Evolutionary conservation across 2,329 filamentous ascomycete genomes (phyloP).

Genomic region (Scedosporium minutisporum): DNA sequence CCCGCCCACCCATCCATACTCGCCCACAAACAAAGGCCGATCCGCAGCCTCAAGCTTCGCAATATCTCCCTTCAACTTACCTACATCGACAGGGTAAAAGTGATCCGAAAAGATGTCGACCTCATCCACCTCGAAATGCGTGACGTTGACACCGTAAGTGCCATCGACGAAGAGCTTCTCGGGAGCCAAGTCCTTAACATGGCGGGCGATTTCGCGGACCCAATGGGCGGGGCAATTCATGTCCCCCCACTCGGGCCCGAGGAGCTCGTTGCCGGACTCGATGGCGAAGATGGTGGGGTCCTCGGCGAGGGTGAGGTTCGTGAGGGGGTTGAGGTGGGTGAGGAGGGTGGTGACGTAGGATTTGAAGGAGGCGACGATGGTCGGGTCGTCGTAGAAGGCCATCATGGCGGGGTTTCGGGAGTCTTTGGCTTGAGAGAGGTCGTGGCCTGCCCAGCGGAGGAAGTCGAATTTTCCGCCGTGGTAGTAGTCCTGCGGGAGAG

Average conservation of each 20-base stretch:
- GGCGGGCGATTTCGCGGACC: constrained; percentile 29
- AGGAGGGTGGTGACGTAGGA: constrained; percentile 32
- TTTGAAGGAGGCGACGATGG: constrained; percentile 33
- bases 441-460: constrained; percentile 32
- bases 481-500: constrained; percentile 30
- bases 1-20: constrained; percentile 33
- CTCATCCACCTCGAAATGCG: constrained; percentile 29
- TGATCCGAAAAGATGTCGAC: constrained; percentile 39
- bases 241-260: constrained; percentile 32
- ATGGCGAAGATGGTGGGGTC: constrained; percentile 40
- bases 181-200: constrained; percentile 32
- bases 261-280: constrained; percentile 39
- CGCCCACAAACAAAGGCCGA: constrained; percentile 32
- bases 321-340: constrained; percentile 35
- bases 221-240: constrained; percentile 31
- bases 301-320: constrained; percentile 33
- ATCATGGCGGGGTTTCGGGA: constrained; percentile 27
- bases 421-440: constrained; percentile 13
- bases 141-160: constrained; percentile 36
- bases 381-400: constrained; percentile 35
- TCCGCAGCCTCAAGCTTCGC: constrained; percentile 1
- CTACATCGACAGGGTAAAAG: constrained; percentile 33
- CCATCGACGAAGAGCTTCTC: constrained; percentile 36
- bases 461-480: constrained; percentile 40
- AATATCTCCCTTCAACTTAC: constrained; percentile 20